Evolutionary conservation across 164 flowering plant genomes (phyloP).

Genomic region (Platanus orientalis): DNA sequence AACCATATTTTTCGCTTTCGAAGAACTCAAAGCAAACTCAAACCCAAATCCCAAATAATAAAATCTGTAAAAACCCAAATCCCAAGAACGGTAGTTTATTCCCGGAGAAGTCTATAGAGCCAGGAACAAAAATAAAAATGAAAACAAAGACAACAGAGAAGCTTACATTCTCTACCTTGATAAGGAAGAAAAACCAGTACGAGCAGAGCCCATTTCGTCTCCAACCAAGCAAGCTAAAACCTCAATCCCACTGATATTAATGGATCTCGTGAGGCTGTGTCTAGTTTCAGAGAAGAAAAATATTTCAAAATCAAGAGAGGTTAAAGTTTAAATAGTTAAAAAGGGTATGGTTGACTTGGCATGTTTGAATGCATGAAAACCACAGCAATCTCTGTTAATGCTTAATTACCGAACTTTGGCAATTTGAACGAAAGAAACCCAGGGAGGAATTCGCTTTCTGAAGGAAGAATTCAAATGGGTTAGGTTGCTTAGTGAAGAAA

Average conservation of each 20-base stretch:
- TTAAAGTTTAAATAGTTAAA: no score
- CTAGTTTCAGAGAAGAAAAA: conserved; percentile 19
- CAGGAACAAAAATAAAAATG: neutral
- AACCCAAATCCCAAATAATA: conserved; percentile 18
- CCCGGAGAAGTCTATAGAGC: neutral
- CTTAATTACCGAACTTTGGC: no score
- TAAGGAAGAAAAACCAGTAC: conserved; percentile 1
- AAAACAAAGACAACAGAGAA: neutral
- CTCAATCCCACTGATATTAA: conserved; percentile 9
- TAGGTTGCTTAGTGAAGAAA: no score
- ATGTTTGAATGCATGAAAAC: no score
- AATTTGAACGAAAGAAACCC: no score
- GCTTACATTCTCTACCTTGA: conserved; percentile 19
- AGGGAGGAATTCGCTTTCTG: no score
- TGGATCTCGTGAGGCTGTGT: conserved; percentile 8
- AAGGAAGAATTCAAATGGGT: no score
- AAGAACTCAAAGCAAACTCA: neutral
- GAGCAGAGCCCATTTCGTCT: conserved; percentile 25
- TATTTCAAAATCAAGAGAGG: neutral
- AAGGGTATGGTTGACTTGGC: no score
- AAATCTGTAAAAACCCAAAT: conserved; percentile 14
- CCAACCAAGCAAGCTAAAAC: conserved; percentile 33
- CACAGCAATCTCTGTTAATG: no score
- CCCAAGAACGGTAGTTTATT: conserved; percentile 3
- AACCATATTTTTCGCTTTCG: conserved; percentile 4